Evolutionary conservation across 805 yeast species (phyloP), one percentile per base, ranked within the genome.

Genomic region (Wickerhamomyces hampshirensis): DNA sequence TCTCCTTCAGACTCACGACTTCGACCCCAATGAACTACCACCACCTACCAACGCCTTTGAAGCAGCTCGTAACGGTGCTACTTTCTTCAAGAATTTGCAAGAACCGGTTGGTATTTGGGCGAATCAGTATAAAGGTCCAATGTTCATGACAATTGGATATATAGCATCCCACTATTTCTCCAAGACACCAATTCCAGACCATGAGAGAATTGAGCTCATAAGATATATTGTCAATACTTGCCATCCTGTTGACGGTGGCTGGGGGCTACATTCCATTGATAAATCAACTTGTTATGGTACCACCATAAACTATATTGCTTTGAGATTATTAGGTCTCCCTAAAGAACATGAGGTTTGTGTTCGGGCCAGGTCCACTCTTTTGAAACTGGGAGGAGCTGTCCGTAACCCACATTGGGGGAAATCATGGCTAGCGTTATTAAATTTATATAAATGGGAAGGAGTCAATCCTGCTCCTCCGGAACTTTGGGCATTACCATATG

Each of bases 191-290:
- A 83, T 93, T 26, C 80, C 89, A 0, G 79, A 77, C 21, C 80
- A 74, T 26, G 75, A 71, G 50, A 67, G 67, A 44, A 61, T 63
- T 11, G 99, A 93, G 59, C 61, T 93, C 53, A 76, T 84, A 18
- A 69, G 98, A 40, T 93, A 89, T 55, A 62, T 93, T 13, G 85
- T 87, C n/a, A 93, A 93, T 56, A 74, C 86, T 0, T 81, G 97
- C 0, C 96, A 93, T 56, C 97, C 97, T 0, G 96, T 89, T 1
- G 98, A 93, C 59, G 99, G 99, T n/a, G 99, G 98, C 2, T 93
- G 99, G 99, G 99, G 99, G 0, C 67, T 93, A 26, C 97, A 93
- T 57, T 76, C 88, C 5, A 79, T 77, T 34, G 99, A 93, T 56
- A 93, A 91, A 57, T 80, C 93, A 7, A 93, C 99, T 0, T 93